A percentile compares a stretch with the other conserved stretches of the same genome.
Conservation (phyloP, 257 asterid genomes). For the Forsythia suspensa region DNA sequence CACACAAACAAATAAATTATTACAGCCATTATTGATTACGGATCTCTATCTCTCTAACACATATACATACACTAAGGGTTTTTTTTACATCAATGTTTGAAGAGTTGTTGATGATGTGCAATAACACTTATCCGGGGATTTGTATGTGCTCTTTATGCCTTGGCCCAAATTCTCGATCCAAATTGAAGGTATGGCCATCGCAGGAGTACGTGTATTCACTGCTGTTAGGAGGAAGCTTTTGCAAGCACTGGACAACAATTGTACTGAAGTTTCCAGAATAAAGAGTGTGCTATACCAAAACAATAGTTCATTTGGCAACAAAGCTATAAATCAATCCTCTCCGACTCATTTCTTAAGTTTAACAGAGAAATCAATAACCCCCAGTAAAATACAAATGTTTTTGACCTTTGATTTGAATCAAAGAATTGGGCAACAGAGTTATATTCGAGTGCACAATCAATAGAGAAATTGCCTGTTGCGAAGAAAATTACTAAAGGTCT, state of each 20-base stretch:
- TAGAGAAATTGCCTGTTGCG: neutral
- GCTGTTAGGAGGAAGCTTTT: slow-evolving; percentile 84
- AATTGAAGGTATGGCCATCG: slow-evolving; percentile 96
- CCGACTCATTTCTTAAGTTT: slow-evolving; percentile 53
- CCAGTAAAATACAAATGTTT: neutral
- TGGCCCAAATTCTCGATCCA: slow-evolving; percentile 95
- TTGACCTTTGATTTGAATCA: neutral
- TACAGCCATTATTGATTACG: too few species aligned
- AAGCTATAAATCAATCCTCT: slow-evolving; percentile 96
- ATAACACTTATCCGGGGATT: neutral
- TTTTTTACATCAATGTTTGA: too few species aligned
- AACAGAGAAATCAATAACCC: slow-evolving; percentile 5
- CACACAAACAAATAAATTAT: too few species aligned
- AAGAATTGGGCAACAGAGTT: neutral
- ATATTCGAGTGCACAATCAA: neutral
- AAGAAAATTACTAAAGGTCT: neutral
- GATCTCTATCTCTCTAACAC: too few species aligned
- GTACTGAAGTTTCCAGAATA: slow-evolving; percentile 98
- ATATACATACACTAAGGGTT: too few species aligned
- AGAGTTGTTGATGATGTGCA: neutral
- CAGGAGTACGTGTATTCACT: slow-evolving; percentile 96
- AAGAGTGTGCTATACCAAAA: slow-evolving; percentile 92
- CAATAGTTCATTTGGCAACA: slow-evolving; percentile 93
- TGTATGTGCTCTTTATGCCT: slow-evolving; percentile 95
- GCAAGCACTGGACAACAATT: slow-evolving; percentile 94